phyloP scores from a whole-genome alignment of 2,329 filamentous ascomycete species.

The Hypoxylon sp. region DNA sequence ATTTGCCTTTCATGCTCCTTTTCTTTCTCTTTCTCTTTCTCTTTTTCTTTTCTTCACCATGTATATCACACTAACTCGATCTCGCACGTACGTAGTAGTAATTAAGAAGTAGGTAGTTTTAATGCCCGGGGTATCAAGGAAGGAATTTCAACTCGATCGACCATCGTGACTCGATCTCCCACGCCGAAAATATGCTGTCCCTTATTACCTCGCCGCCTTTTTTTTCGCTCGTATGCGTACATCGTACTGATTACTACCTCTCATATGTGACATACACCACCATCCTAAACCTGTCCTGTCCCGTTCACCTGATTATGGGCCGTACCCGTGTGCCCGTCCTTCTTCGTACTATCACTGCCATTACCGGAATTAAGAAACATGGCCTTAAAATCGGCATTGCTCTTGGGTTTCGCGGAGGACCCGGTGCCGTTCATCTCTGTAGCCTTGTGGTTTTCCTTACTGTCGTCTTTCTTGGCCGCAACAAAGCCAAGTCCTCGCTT shows the following conservation, averaged over 20 bases:
- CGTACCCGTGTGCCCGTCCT: constrained; percentile 18
- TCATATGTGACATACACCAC: constrained; percentile 18
- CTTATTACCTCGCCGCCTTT: constrained; percentile 20
- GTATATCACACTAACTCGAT: constrained; percentile 6
- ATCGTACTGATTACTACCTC: constrained; percentile 10
- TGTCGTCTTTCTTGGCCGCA: constrained; percentile 46
- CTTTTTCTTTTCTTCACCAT: constrained; percentile 17
- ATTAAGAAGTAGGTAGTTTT: constrained; percentile 14
- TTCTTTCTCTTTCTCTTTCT: no score
- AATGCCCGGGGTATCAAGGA: constrained; percentile 47
- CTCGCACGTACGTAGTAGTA: constrained; percentile 13
- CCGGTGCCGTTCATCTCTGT: constrained; percentile 42
- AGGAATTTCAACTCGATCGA: constrained; percentile 41
- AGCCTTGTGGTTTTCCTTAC: constrained; percentile 39
- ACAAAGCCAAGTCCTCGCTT: constrained; percentile 64
- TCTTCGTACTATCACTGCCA: constrained; percentile 9
- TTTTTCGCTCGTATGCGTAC: constrained; percentile 22
- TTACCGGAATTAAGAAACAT: constrained; percentile 57
- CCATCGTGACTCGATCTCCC: constrained; percentile 37
- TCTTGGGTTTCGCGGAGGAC: constrained; percentile 58
- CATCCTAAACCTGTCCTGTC: constrained; percentile 6
- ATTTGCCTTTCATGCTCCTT: constrained; percentile 20
- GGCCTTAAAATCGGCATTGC: constrained; percentile 72
- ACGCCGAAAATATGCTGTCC: constrained; percentile 36
- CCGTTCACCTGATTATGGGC: constrained; percentile 29